Conservation (phyloP, 371 early-diverging fungal species). For the Circinella umbellata region DNA sequence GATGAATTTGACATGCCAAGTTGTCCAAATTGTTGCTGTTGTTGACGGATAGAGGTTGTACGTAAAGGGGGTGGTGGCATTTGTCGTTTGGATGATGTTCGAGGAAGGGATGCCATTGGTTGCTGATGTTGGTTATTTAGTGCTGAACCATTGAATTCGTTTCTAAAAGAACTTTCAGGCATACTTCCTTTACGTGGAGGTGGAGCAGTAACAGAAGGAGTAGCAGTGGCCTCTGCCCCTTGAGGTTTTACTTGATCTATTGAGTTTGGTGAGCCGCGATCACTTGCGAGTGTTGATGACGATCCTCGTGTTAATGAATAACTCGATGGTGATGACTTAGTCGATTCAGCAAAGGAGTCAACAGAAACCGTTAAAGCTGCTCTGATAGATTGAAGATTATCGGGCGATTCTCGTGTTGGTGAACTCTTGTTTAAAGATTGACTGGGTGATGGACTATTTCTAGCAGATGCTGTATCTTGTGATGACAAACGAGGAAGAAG, state of each 20-base stretch:
- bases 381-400: slow-evolving; percentile 3
- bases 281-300: background rate
- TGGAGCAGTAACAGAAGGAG: background rate
- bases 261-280: slow-evolving; percentile 2
- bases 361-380: slow-evolving; percentile 14
- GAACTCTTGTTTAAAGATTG: background rate
- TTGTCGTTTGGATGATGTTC: slow-evolving; percentile 1
- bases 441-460: background rate
- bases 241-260: background rate
- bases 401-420: background rate
- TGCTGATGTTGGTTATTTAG: background rate
- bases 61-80: slow-evolving; percentile 2
- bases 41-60: slow-evolving; percentile 1
- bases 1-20: slow-evolving; percentile 5
- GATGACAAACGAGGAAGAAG: slow-evolving; percentile 6
- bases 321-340: background rate
- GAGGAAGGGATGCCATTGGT: background rate
- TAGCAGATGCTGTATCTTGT: background rate
- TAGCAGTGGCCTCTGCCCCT: no score
- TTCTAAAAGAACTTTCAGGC: background rate
- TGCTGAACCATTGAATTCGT: slow-evolving; percentile 8
- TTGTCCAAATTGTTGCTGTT: background rate
- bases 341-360: slow-evolving; percentile 12
- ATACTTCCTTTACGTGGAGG: slow-evolving; percentile 11
- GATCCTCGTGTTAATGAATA: slow-evolving; percentile 9